Evolutionary conservation across 805 yeast species (phyloP), one percentile per base, ranked within the genome.

Genomic region (Hanseniaspora taiwanica): DNA sequence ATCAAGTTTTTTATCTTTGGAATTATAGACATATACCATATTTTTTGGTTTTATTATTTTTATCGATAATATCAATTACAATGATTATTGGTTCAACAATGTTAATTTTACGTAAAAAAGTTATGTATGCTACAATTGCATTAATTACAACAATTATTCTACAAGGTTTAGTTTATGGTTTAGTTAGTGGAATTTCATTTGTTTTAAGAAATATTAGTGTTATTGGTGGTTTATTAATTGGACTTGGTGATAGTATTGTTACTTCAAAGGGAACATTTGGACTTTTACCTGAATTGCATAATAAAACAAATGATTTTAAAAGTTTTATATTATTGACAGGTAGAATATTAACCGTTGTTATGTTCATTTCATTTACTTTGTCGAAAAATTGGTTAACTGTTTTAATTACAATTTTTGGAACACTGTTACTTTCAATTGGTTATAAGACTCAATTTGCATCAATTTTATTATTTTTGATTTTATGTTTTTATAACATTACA

Each of bases 361-460:
- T 89, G 60, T 91, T 89, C 56, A 62, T 84, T 47, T 86, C 94
- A 2, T 89, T 86, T 57, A 78, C 89, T 17, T 69, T 85, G 50
- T 74, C 84, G 20, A 74, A 81, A 38, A 68, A 73, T 27, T 84
- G 86, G 85, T 56, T 79, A 39, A 63, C 78, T 21, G 73, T 83
- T 43, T 58, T 78, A 21, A 49, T 84, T 21, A 79, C 83, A 42
- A 58, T 84, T 25, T 53, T 82, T 42, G 94, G 94, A 9, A 70
- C 81, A 55, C 66, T 74, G 27, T 75, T 87, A 42, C 87, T 89
- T 45, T 85, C 81, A 19, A 74, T 89, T 48, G 98, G 98, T 25
- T 91, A 77, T 71, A 86, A 85, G 64, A 87, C 97, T 36, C 85
- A 85, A 57, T 74, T 86, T 48, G 78, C 91, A 24, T 95, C 97